Conservation (phyloP, 371 early-diverging fungal species). For the Syncephalastrum contaminatum region DNA sequence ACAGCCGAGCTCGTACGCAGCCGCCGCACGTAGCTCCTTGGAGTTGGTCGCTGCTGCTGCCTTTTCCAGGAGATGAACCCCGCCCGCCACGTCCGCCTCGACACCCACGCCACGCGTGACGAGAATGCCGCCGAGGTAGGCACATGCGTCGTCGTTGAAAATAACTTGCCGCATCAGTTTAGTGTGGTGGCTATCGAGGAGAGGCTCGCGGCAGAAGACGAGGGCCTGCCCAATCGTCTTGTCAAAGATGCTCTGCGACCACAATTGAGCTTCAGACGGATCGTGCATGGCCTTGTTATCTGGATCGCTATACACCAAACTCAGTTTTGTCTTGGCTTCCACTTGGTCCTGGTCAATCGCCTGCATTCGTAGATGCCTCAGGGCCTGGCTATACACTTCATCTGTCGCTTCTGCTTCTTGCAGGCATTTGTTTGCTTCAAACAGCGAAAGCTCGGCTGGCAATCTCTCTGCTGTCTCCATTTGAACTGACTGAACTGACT, state of each 20-base stretch:
- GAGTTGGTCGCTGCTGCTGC: conserved; percentile 18
- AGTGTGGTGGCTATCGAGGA: conserved; percentile 4
- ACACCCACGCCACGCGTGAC: conserved; percentile 36
- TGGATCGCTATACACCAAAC: conserved; percentile 27
- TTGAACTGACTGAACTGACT: too few relatives aligned
- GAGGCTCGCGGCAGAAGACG: conserved; percentile 12
- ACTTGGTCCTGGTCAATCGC: conserved; percentile 29
- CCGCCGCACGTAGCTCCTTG: conserved; percentile 22
- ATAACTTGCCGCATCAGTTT: background rate
- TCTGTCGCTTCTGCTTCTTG: too few relatives aligned
- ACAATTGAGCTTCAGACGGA: conserved; percentile 27
- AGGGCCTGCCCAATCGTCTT: conserved; percentile 35
- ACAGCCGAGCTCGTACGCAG: conserved; percentile 44
- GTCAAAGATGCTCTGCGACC: conserved; percentile 47
- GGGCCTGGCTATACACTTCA: conserved; percentile 13
- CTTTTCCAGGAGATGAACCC: conserved; percentile 21
- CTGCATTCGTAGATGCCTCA: conserved; percentile 28
- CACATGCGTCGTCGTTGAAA: conserved; percentile 5
- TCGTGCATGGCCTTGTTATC: conserved; percentile 12
- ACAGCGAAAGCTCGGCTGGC: too few relatives aligned
- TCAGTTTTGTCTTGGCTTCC: conserved; percentile 45
- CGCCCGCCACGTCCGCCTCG: conserved; percentile 19
- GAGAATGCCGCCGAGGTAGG: conserved; percentile 39
- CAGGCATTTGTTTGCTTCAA: too few relatives aligned
- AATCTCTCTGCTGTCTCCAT: too few relatives aligned